Evolutionary conservation across 768 basidiomycete species (phyloP).

Genomic region (Gloeostereum incarnatum): DNA sequence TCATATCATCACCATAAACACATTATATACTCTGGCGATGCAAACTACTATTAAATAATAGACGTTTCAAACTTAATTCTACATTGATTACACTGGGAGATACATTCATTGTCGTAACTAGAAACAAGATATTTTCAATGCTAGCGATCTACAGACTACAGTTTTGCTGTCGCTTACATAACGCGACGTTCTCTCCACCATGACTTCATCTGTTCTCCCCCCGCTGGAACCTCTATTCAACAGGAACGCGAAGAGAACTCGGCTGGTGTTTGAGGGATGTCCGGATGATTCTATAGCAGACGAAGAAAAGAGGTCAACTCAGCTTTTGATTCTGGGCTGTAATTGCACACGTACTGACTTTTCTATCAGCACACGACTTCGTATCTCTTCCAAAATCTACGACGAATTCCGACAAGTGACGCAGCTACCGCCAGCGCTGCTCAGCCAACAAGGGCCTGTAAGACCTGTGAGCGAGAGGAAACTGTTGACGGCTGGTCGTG

Average conservation of each 20-base stretch:
- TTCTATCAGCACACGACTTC: slow-evolving; percentile 49
- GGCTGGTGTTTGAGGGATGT: slow-evolving; percentile 58
- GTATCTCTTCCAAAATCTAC: slow-evolving; percentile 76
- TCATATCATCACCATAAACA: too few species aligned
- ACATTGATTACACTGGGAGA: too few species aligned
- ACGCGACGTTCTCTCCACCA: too few species aligned
- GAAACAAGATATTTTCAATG: too few species aligned
- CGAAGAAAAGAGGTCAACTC: slow-evolving; percentile 69
- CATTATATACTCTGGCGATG: too few species aligned
- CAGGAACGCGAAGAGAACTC: slow-evolving; percentile 60
- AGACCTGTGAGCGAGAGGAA: slow-evolving; percentile 67
- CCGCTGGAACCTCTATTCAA: slow-evolving; percentile 59
- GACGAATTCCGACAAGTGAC: slow-evolving; percentile 87
- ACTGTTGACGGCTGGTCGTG: slow-evolving; percentile 66
- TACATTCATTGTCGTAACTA: too few species aligned
- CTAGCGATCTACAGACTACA: too few species aligned
- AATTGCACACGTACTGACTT: not conserved
- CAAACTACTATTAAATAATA: too few species aligned
- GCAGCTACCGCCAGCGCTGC: slow-evolving; percentile 71
- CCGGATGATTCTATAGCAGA: slow-evolving; percentile 51
- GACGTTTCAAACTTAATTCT: too few species aligned
- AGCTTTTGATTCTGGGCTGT: not conserved
- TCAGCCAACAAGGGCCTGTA: slow-evolving; percentile 73
- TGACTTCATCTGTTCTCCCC: slow-evolving; percentile 46
- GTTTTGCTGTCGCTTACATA: too few species aligned